Evolutionary conservation across 2,329 filamentous ascomycete species (phyloP).

Genomic region (Alternaria burnsii): DNA sequence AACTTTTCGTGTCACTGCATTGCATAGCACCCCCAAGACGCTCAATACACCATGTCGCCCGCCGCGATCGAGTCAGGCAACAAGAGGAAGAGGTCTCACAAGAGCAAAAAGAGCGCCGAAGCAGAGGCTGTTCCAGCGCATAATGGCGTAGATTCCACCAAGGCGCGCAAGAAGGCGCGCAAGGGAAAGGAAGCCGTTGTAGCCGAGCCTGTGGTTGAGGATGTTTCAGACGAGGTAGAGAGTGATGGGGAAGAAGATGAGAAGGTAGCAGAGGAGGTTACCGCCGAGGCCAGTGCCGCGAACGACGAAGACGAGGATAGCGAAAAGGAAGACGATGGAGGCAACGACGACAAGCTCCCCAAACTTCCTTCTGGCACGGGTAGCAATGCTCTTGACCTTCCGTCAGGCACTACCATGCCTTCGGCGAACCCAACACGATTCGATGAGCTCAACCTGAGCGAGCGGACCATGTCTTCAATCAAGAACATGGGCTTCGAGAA

Average conservation of each 20-base stretch:
- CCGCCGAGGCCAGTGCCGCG: constrained; percentile 26
- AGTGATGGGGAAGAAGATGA: constrained; percentile 46
- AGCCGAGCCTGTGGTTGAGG: constrained; percentile 28
- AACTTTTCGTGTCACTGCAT: constrained; percentile 10
- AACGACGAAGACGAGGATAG: constrained; percentile 38
- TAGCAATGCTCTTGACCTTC: constrained; percentile 55
- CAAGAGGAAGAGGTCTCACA: constrained; percentile 61
- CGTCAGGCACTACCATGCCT: constrained; percentile 66
- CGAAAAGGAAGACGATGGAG: constrained; percentile 37
- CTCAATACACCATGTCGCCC: constrained; percentile 45
- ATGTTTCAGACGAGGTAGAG: constrained; percentile 42
- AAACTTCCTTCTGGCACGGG: constrained; percentile 20
- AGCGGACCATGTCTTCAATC: constrained; percentile 88
- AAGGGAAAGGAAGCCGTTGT: constrained; percentile 49
- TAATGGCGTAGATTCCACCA: constrained; percentile 40
- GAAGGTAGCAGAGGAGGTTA: constrained; percentile 45
- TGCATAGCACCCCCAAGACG: neutral
- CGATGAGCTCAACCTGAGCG: constrained; percentile 81
- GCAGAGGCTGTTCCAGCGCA: constrained; percentile 25
- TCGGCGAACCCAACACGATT: constrained; percentile 74
- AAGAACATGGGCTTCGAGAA: constrained; percentile 90
- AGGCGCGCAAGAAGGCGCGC: constrained; percentile 47
- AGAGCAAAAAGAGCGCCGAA: constrained; percentile 45
- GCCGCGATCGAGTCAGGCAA: constrained; percentile 51
- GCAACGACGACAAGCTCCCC: constrained; percentile 26